These are phyloP conservation scores for Rutstroemia sydowiana DNA, from an alignment of 2,329 filamentous ascomycete genomes.

Conservation along the genomic window DNA sequence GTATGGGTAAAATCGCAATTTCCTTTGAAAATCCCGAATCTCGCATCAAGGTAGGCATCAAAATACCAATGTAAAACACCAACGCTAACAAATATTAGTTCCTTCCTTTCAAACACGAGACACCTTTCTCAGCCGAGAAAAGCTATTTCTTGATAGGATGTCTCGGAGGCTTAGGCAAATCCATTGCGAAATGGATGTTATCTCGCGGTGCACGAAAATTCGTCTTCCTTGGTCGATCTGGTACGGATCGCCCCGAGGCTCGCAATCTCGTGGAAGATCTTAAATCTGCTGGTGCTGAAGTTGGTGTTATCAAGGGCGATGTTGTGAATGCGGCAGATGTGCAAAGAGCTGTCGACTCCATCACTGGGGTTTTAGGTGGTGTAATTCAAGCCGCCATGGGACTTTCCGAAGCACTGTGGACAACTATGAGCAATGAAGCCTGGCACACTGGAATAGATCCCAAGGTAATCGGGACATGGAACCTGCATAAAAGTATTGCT, in stretches of 20 bases:
- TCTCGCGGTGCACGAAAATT: slow-evolving; percentile 14
- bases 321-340: slow-evolving; percentile 14
- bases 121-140: no score
- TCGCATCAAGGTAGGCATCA: slow-evolving; percentile 1
- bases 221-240: slow-evolving; percentile 14
- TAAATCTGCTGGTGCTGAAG: slow-evolving; percentile 7
- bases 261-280: slow-evolving; percentile 9
- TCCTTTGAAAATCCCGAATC: no score
- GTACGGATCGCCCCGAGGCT: slow-evolving; percentile 9
- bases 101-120: no score
- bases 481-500: slow-evolving; percentile 19
- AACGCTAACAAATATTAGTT: slow-evolving; percentile 11
- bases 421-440: no score
- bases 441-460: no score
- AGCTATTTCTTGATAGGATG: slow-evolving; percentile 26
- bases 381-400: slow-evolving; percentile 25
- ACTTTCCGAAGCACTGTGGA: slow-evolving; percentile 23
- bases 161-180: slow-evolving; percentile 23
- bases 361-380: slow-evolving; percentile 19
- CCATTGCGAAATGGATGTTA: slow-evolving; percentile 15
- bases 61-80: no score
- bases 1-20: slow-evolving; percentile 23
- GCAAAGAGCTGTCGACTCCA: slow-evolving; percentile 10
- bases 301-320: slow-evolving; percentile 18
- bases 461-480: slow-evolving; percentile 29